A percentile compares a stretch with the other conserved stretches of the same genome.
These are phyloP conservation scores for Citrus trifoliata DNA, from an alignment of 345 rosid genomes.

Conservation along the genomic window DNA sequence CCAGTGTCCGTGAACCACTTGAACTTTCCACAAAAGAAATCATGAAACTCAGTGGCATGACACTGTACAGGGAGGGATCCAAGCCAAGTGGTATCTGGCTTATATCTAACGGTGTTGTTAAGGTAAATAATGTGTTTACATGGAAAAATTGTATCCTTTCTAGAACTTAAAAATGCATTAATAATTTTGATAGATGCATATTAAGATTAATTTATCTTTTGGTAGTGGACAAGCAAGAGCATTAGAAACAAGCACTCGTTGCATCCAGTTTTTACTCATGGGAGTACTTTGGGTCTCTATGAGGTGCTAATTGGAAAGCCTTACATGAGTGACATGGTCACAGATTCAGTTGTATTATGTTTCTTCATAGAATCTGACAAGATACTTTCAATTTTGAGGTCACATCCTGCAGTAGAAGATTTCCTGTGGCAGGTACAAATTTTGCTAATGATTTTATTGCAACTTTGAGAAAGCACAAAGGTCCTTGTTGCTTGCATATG, in stretches of 20 bases:
- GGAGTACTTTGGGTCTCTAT: conserved; percentile 88
- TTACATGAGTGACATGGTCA: conserved; percentile 65
- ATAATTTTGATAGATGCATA: background rate
- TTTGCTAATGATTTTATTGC: conserved; percentile 1
- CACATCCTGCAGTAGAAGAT: conserved; percentile 68
- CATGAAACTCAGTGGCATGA: conserved; percentile 67
- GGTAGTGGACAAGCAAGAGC: conserved; percentile 81
- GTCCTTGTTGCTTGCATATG: background rate
- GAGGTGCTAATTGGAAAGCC: conserved; percentile 81
- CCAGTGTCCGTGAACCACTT: conserved; percentile 42
- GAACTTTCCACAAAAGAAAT: conserved; percentile 55
- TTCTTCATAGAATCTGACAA: conserved; percentile 58
- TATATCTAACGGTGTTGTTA: conserved; percentile 79
- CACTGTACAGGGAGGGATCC: conserved; percentile 79
- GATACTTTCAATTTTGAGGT: conserved; percentile 48
- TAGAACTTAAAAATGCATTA: background rate
- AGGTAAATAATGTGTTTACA: conserved; percentile 41
- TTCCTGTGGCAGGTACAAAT: conserved; percentile 85
- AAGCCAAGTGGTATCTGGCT: conserved; percentile 88
- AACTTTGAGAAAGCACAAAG: background rate
- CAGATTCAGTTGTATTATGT: conserved; percentile 83
- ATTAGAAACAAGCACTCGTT: conserved; percentile 65
- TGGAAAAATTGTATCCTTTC: conserved; percentile 4
- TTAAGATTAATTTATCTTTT: conserved; percentile 18
- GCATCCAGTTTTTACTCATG: conserved; percentile 88